Conservation (phyloP, 305 asterid species). For the Rubia tinctorum region DNA sequence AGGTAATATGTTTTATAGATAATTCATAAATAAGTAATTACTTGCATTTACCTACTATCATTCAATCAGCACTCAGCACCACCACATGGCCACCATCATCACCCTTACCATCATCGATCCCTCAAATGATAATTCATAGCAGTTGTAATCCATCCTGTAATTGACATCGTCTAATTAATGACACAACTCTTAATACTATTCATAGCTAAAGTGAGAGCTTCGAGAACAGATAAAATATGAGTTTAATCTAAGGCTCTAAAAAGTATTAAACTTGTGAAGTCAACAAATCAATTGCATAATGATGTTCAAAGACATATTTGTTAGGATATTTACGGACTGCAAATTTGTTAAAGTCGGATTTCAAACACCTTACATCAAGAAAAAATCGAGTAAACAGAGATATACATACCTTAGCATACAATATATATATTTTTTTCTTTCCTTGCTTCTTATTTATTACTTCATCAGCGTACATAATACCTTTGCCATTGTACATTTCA, state of each 20-base stretch:
- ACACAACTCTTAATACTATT: not conserved
- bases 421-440: slow-evolving; percentile 33
- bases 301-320: slow-evolving; percentile 82
- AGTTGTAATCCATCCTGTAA: slow-evolving; percentile 91
- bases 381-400: too few species aligned
- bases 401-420: too few species aligned
- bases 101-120: too few species aligned
- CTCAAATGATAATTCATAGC: too few species aligned
- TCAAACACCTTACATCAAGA: too few species aligned
- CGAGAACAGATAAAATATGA: not conserved
- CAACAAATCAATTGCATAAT: slow-evolving; percentile 91
- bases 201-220: not conserved
- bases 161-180: slow-evolving; percentile 25
- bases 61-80: too few species aligned
- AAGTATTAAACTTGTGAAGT: slow-evolving; percentile 63
- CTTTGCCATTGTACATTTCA: slow-evolving; percentile 68
- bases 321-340: slow-evolving; percentile 88
- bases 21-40: too few species aligned
- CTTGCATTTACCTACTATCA: too few species aligned
- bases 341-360: too few species aligned
- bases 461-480: slow-evolving; percentile 63
- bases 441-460: slow-evolving; percentile 34
- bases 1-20: too few species aligned
- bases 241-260: not conserved
- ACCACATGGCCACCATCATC: too few species aligned